A percentile compares a stretch with the other conserved stretches of the same genome.
phyloP scores from a whole-genome alignment of 441 rosid species.

The Dalechampia spathulata region DNA sequence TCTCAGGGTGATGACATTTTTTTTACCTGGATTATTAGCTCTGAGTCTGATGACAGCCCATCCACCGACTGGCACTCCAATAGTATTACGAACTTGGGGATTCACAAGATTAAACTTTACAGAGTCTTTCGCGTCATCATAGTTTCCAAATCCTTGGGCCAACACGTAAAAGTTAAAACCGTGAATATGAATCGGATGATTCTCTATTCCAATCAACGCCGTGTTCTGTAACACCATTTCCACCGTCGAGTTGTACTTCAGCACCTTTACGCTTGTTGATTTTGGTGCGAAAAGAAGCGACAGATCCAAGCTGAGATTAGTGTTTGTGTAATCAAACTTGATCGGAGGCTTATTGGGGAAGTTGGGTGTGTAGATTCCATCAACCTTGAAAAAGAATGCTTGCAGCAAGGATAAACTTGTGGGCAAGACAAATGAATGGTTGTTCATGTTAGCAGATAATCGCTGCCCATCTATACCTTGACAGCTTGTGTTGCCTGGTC shows the following conservation, averaged over 20 bases:
- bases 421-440: conserved; percentile 50
- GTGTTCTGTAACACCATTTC: conserved; percentile 72
- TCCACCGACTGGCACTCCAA: conserved; percentile 79
- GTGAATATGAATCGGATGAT: conserved; percentile 84
- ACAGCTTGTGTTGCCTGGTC: conserved; percentile 30
- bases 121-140: conserved; percentile 32
- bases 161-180: conserved; percentile 70
- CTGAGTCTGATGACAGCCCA: conserved; percentile 80
- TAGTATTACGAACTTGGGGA: conserved; percentile 59
- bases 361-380: conserved; percentile 56
- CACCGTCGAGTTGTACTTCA: conserved; percentile 63
- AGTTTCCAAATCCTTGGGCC: conserved; percentile 90
- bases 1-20: too few species aligned
- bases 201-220: conserved; percentile 51
- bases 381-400: conserved; percentile 43
- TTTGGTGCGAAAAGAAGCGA: conserved; percentile 38
- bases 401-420: conserved; percentile 45
- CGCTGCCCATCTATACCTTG: conserved; percentile 20
- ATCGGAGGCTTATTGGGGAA: conserved; percentile 64
- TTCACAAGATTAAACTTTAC: conserved; percentile 49
- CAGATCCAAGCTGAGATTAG: conserved; percentile 15
- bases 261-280: conserved; percentile 42
- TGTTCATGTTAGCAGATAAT: conserved; percentile 72
- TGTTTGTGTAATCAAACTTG: conserved; percentile 53
- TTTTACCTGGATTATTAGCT: conserved; percentile 77